These are phyloP conservation scores for Debaryomyces tyrocola DNA, from an alignment of 805 yeast species.

Conservation along the genomic window DNA sequence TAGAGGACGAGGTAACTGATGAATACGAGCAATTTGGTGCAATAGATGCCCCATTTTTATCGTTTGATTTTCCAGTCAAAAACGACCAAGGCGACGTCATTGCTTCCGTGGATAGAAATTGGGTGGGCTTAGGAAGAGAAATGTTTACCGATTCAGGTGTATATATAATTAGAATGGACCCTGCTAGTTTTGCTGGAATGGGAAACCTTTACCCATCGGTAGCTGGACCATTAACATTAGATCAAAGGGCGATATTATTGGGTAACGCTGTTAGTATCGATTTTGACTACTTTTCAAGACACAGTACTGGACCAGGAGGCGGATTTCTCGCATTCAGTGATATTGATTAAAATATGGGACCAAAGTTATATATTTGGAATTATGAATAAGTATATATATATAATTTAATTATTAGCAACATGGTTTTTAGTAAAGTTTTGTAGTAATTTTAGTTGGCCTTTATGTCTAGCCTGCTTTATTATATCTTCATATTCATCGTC, in stretches of 20 bases:
- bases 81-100: slow-evolving; percentile 59
- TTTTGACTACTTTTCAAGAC: slow-evolving; percentile 96
- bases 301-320: slow-evolving; percentile 55
- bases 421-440: slow-evolving; percentile 2
- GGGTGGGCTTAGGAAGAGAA: slow-evolving; percentile 95
- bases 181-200: slow-evolving; percentile 60
- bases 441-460: slow-evolving; percentile 6
- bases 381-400: neutral
- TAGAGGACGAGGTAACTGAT: slow-evolving; percentile 39
- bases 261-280: slow-evolving; percentile 91
- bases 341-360: neutral
- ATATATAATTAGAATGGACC: slow-evolving; percentile 82
- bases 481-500: slow-evolving; percentile 42
- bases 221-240: slow-evolving; percentile 60
- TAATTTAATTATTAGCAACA: neutral
- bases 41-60: slow-evolving; percentile 82
- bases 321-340: slow-evolving; percentile 42
- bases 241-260: slow-evolving; percentile 81
- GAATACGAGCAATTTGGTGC: slow-evolving; percentile 77
- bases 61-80: slow-evolving; percentile 80
- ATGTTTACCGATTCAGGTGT: slow-evolving; percentile 94
- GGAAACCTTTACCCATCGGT: slow-evolving; percentile 51
- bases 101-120: slow-evolving; percentile 84
- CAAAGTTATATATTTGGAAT: slow-evolving; percentile 7
- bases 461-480: slow-evolving; percentile 23